These are phyloP conservation scores for Kitagawia praeruptora DNA, from an alignment of 129 eudicot species.

Conservation along the genomic window DNA sequence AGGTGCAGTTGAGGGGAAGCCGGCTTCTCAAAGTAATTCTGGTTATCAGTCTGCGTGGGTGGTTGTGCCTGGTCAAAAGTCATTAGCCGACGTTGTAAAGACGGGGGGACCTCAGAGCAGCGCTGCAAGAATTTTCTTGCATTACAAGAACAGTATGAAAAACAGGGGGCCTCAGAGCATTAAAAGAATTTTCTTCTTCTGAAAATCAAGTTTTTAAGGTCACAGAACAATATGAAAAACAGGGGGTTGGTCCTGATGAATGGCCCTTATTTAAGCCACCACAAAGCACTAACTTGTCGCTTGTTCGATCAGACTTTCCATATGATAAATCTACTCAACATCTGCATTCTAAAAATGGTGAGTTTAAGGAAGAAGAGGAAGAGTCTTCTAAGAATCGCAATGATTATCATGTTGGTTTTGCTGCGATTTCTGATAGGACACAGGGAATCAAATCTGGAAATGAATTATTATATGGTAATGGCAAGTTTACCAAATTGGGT, in stretches of 20 bases:
- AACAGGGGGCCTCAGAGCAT: background rate
- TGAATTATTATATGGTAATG: conserved; percentile 37
- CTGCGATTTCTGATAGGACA: conserved; percentile 28
- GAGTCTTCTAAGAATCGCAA: conserved; percentile 25
- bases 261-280: conserved; percentile 21
- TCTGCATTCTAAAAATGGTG: conserved; percentile 30
- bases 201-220: too few species aligned
- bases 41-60: conserved; percentile 60
- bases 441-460: conserved; percentile 41
- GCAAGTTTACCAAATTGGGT: conserved; percentile 35
- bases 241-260: conserved; percentile 7
- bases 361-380: conserved; percentile 47
- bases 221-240: too few species aligned
- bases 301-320: conserved; percentile 27
- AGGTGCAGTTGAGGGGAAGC: conserved; percentile 29
- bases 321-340: conserved; percentile 34
- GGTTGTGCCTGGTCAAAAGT: conserved; percentile 62
- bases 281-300: conserved; percentile 23
- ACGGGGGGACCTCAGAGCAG: conserved; percentile 75
- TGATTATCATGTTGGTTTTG: conserved; percentile 21
- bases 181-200: too few species aligned
- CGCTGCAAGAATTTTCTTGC: conserved; percentile 2
- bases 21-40: conserved; percentile 38
- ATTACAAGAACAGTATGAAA: background rate
- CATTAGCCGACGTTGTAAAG: conserved; percentile 92